Base-by-base conservation (phyloP, 306 rosid genomes). In the Prosopis cineraria region DNA sequence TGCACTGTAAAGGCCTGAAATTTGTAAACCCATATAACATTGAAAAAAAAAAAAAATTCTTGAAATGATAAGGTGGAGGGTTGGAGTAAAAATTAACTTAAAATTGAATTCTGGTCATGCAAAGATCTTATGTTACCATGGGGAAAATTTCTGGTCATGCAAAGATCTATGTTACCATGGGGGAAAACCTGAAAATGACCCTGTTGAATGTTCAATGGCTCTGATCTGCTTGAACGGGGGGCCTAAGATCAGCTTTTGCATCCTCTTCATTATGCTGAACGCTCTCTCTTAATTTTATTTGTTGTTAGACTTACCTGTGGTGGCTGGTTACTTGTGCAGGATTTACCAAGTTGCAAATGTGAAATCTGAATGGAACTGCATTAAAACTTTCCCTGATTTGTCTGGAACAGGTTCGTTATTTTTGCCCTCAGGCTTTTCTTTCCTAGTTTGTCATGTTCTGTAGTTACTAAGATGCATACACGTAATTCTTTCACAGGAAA, bases 341-440 rank as follows among this genome's bases (percentile, higher is more conserved):
- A 89, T 96, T 77, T 86, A 91, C 88, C 99, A 96, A 87, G 97
- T 91, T 72, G 95, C 98, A 0, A 93, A 87, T 80, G 98, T 96
- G 78, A 96, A 96, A 82, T 88, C 90, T 53, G 99, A 96, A 84
- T 96, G 99, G 99, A 93, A 89, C 84, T 84, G 92, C 53, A 81
- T 96, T 86, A 93, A 93, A 85, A 93, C 98, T 17, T 78, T 96
- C 68, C 99, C 98, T 30, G 99, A 96, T 85, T 79, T 96, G 74
- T 96, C 99, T 24, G 98, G 99, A 84, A 96, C 99, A 90, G 97
- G 99, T 96, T 75, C 43, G 5, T n/a, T 12, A 29, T 24, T 27
- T 3, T 48, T 72, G n/a, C 22, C 25, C 33, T 47, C 17, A 10
- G 44, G 53, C 36, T 19, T 30, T 30, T 13, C 69, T 58, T 60